These are phyloP conservation scores for Agrocybe praecox DNA, from an alignment of 768 basidiomycete genomes.

Conservation along the genomic window DNA sequence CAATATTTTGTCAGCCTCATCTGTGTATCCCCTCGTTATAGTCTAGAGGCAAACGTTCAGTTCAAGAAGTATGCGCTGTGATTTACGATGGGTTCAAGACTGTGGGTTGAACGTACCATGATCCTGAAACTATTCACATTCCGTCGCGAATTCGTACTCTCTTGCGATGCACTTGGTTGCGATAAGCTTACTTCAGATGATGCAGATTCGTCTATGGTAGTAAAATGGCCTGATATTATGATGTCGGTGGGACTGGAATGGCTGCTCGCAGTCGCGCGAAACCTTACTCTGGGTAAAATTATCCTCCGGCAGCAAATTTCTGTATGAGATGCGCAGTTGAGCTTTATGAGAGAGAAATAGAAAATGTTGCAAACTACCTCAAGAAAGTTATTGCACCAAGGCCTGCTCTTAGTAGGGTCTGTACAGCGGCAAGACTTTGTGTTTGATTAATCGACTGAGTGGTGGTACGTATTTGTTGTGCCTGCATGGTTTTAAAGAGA, in stretches of 20 bases:
- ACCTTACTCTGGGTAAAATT: constrained; percentile 69
- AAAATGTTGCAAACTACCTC: constrained; percentile 43
- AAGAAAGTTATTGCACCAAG: constrained; percentile 79
- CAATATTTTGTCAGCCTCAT: constrained; percentile 80
- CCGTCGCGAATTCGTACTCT: constrained; percentile 31
- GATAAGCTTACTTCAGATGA: constrained; percentile 38
- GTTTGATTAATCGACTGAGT: constrained; percentile 50
- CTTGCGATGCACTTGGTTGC: constrained; percentile 28
- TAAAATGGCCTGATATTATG: constrained; percentile 50
- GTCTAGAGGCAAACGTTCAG: constrained; percentile 31
- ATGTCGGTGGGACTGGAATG: neutral
- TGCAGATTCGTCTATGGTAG: constrained; percentile 46
- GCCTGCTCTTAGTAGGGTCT: constrained; percentile 73
- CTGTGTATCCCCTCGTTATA: constrained; percentile 75
- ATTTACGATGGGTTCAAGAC: neutral
- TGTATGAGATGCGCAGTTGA: constrained; percentile 23
- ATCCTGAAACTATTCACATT: constrained; percentile 70
- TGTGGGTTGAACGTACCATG: constrained; percentile 58
- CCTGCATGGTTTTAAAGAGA: constrained; percentile 28
- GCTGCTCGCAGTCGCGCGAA: constrained; percentile 5
- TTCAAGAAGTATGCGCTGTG: neutral
- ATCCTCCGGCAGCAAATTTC: constrained; percentile 77
- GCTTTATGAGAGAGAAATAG: neutral
- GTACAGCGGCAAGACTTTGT: constrained; percentile 70
- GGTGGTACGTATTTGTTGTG: constrained; percentile 33